These are phyloP conservation scores for Fusarium brevicatenulatum DNA, from an alignment of 2,329 filamentous ascomycete species.

Conservation along the genomic window DNA sequence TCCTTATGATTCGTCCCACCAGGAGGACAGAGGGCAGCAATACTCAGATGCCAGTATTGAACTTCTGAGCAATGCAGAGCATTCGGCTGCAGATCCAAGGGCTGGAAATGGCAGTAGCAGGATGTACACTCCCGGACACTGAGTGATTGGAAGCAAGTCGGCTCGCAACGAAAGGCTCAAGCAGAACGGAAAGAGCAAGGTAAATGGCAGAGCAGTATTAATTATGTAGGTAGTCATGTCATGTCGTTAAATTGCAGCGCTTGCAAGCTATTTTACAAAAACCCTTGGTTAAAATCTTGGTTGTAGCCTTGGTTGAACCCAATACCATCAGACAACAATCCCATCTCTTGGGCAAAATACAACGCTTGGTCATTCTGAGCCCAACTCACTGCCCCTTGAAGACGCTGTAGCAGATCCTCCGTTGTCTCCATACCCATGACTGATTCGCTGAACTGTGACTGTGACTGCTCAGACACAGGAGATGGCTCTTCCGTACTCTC, in stretches of 20 bases:
- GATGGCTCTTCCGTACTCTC: not conserved
- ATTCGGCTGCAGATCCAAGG: rapidly evolving
- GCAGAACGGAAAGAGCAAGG: too few relatives aligned
- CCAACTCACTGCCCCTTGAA: constrained; percentile 10
- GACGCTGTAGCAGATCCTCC: not conserved
- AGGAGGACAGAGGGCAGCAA: not conserved
- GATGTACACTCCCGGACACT: rapidly evolving
- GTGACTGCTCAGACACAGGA: not conserved
- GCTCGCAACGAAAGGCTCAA: too few relatives aligned
- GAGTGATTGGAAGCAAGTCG: too few relatives aligned
- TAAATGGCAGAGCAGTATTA: too few relatives aligned
- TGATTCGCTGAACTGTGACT: not conserved
- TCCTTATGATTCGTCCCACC: not conserved
- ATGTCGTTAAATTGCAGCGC: not conserved
- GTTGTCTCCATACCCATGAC: not conserved
- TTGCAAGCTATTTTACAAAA: not conserved
- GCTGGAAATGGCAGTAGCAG: rapidly evolving
- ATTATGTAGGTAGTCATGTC: not conserved
- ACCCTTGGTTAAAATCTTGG: not conserved
- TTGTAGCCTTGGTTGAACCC: not conserved
- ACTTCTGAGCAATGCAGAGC: not conserved
- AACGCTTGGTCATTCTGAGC: constrained; percentile 27
- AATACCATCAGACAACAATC: not conserved
- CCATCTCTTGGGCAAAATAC: constrained; percentile 18
- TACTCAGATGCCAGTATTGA: not conserved